Base-by-base conservation (phyloP, 2,329 filamentous ascomycete species). In the Aciculosporium take region DNA sequence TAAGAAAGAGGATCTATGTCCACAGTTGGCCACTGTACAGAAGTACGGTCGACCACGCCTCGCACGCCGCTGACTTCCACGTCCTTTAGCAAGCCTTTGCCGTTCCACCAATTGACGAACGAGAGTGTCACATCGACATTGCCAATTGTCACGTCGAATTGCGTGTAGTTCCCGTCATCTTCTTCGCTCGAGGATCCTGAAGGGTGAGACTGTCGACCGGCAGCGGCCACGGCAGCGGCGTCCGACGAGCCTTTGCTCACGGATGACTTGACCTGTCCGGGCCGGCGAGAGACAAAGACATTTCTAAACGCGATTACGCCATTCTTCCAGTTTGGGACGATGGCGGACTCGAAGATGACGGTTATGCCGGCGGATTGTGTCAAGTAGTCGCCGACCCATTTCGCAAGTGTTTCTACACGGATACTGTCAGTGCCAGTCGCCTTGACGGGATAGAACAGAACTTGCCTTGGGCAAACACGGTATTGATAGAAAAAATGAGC, bases 61-160 rank as follows among this genome's bases (percentile, higher is more conserved):
- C 91, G 76, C 24, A 98, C 84, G 4, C 91, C 91, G 55, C 87
- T 91, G 40, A 98, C 81, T 56, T 95, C 87, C 32, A 98, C 91
- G 56, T 96, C 85, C 51, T 84, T 81, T 7, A 98, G 67, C 5
- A 93, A 71, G 0, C 91, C 91, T 59, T 89, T 95, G 18, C 91
- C 89, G 52, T 94, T 96, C 76, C 94, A 93, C 91, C 91, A 98
- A 57, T 95, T 96, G n/a, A 87, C 72, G 52, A 98, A 96, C 0
- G 91, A 98, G 21, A 98, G 61, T 0, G 89, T 96, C 32, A 98
- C 89, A 54, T 98, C 94, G 46, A 98, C 85, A 0, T 85, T 93
- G 47, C 91, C 85, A 45, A 98, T 85, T 0, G 87, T 94, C 13
- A 98, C 69, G 55, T 98, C 91, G 52, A 95, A 98, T 51, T 98